These are phyloP conservation scores for Davidsoniella eucalypti DNA, from an alignment of 2,329 filamentous ascomycete genomes.

Conservation along the genomic window DNA sequence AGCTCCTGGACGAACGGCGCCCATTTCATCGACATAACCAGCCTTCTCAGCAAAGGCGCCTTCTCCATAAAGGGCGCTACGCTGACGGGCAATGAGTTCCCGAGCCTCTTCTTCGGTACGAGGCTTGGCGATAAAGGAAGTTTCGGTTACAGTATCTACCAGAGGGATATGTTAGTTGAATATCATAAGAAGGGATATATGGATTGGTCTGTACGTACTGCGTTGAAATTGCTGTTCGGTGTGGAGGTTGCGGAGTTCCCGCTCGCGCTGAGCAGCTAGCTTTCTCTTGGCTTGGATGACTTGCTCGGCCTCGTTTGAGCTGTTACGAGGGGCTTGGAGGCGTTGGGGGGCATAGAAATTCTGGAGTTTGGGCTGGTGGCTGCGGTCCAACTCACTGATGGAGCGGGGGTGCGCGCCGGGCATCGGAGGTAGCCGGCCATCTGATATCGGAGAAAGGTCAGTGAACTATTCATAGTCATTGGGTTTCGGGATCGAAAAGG, in stretches of 20 bases:
- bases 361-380: constrained; percentile 53
- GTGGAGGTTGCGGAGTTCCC: constrained; percentile 98
- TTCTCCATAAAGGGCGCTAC: constrained; percentile 83
- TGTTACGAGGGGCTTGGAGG: constrained; percentile 55
- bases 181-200: background rate
- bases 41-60: constrained; percentile 49
- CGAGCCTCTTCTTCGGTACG: constrained; percentile 95
- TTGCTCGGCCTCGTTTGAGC: constrained; percentile 85
- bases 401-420: constrained; percentile 61
- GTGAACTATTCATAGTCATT: too few species aligned
- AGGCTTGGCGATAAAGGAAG: constrained; percentile 39
- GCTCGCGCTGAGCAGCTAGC: constrained; percentile 97
- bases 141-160: constrained; percentile 35
- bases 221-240: constrained; percentile 99
- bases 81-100: constrained; percentile 88
- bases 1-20: constrained; percentile 44
- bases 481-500: too few species aligned
- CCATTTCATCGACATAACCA: constrained; percentile 52
- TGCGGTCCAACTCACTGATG: constrained; percentile 65
- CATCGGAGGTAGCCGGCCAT: constrained; percentile 40
- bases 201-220: constrained; percentile 49
- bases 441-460: constrained; percentile 25
- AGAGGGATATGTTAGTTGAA: background rate
- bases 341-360: constrained; percentile 90
- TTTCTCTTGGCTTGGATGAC: constrained; percentile 98